Evolutionary conservation across 352 stramenopile species (phyloP), one percentile per base, ranked within the genome.

Genomic region (Phytophthora hybrid): DNA sequence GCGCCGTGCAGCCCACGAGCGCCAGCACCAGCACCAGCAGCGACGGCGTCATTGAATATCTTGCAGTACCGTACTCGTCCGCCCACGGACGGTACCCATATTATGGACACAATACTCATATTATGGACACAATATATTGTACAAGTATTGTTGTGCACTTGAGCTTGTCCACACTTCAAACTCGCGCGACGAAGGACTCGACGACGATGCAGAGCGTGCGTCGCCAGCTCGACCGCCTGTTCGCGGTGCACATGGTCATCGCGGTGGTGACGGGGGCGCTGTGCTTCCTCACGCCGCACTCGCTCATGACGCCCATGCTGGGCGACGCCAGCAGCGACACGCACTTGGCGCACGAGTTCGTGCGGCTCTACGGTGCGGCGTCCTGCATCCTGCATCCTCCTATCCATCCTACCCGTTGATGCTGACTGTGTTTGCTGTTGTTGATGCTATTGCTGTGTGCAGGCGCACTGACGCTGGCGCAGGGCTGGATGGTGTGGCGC

Each of bases 401-500:
- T 59, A n/a, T 32, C 71, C 31, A n/a, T 32, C 71, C 31, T 74
- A 51, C 0, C 29, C 3, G 14, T 59, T 39, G 58, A 11, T 16
- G 18, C 56, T 59, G 32, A 10, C 60, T 56, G 16, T 65, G 7
- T 39, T 46, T n/a, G 16, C 11, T 55, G 0, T 39, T 7, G 31
- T 7, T 57, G 31, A 3, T 59, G 5, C 41, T 62, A 32, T 10
- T 54, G 19, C 16, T 54, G 4, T 0, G 59, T 67, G 16, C 51
- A 95, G 88, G 88, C 18, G 87, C 88, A 18, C 67, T 96, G 55
- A 96, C 90, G 49, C 76, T 95, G 60, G 90, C 88, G 37, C 90
- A 96, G 65, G 88, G 87, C 8, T 96, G 87, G 87, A 88, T 96
- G 70, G 90, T 96, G 55, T 95, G 88, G 88, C 88, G 89, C 59